A percentile compares a stretch with the other conserved stretches of the same genome.
phyloP scores from a whole-genome alignment of 2,329 filamentous ascomycete genomes.

The Myriosclerotinia curreyana region DNA sequence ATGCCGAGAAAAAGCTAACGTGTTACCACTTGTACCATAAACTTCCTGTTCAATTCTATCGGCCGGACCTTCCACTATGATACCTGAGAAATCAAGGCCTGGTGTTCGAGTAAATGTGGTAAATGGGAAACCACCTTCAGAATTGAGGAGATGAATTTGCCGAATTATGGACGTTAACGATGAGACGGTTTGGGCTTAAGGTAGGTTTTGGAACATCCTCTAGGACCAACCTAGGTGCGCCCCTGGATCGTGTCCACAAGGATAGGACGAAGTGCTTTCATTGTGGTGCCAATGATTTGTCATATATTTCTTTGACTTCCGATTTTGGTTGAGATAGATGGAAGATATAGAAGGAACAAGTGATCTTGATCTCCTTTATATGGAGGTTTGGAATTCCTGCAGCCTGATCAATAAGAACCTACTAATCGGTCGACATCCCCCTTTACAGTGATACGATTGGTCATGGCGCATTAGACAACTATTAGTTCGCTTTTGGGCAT shows the following conservation, averaged over 20 bases:
- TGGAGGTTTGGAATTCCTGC: background rate
- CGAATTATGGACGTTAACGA: constrained; percentile 32
- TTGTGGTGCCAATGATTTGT: constrained; percentile 20
- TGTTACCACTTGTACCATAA: constrained; percentile 33
- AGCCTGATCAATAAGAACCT: constrained; percentile 3
- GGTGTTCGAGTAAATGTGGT: constrained; percentile 33
- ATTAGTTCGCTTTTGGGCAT: no score
- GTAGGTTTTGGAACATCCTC: constrained; percentile 27
- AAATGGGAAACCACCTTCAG: constrained; percentile 28
- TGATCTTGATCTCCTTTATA: background rate
- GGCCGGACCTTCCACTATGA: constrained; percentile 25
- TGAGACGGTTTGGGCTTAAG: constrained; percentile 25
- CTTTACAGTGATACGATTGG: background rate
- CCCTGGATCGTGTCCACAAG: constrained; percentile 13
- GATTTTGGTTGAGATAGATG: background rate
- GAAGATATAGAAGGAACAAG: background rate
- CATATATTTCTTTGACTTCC: no score
- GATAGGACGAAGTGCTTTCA: constrained; percentile 33
- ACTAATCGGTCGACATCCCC: background rate
- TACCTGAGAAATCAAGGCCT: constrained; percentile 33
- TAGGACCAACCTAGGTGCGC: constrained; percentile 25
- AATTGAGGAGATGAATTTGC: constrained; percentile 34
- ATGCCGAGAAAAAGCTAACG: constrained; percentile 30
- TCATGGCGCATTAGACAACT: background rate
- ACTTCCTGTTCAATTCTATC: constrained; percentile 27